Evolutionary conservation across 2,329 filamentous ascomycete species (phyloP), one percentile per base, ranked within the genome.

Genomic region (Ophiostoma montium): DNA sequence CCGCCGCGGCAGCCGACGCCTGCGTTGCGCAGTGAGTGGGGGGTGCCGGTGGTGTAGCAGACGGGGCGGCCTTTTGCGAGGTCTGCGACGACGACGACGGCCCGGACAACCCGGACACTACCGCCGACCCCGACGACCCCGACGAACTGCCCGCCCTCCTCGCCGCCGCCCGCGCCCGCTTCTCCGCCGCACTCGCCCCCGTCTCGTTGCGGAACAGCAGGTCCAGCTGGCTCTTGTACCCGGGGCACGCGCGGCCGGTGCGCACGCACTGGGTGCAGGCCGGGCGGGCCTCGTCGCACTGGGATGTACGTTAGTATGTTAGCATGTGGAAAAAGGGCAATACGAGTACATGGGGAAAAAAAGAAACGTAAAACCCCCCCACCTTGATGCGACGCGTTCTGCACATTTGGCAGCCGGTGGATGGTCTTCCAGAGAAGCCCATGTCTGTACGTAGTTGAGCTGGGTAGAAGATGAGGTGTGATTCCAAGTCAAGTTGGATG

Each of bases 331-430:
- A n/a, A n/a, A n/a, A n/a, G n/a, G n/a, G n/a, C n/a, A n/a, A n/a
- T n/a, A n/a, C n/a, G n/a, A 36, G 15, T 9, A 36, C 33, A 7
- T 16, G 5, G 15, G 8, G 10, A 41, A 23, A 30, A 13, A 38
- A 46, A 31, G 32, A 23, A 23, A 18, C 19, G 16, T 3, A 35
- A 16, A 30, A 2, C 16, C 7, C 9, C 11, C 70, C 54, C 70
- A 83, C 82, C 74, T 86, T 86, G 60, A 86, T 86, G 57, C 82
- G 73, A 55, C 82, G 72, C 33, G 74, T 82, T 61, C 82, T 75
- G 62, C 82, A 86, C 75, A 82, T 85, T 66, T 84, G 81, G 58
- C 82, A 86, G 57, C 81, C 82, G 65, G 71, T 67, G 1, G 78
- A 82, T 58, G 79, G 76, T 64, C 79, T 80, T 38, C 78, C 78